Conservation (phyloP, 1,284 basidiomycete species). For the Blastosporella zonata region DNA sequence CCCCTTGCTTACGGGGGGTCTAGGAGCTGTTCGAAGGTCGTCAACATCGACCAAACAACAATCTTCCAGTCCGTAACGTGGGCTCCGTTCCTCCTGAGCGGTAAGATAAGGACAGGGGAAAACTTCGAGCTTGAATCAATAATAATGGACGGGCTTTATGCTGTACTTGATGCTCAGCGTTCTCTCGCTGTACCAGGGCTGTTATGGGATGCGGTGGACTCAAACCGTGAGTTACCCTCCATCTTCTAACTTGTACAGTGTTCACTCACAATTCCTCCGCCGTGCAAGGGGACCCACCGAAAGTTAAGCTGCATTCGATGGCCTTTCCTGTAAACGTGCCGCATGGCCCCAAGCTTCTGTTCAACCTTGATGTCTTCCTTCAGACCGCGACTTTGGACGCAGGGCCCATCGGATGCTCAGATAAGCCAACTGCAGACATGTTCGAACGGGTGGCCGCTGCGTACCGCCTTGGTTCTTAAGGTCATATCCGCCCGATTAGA, state of each 20-base stretch:
- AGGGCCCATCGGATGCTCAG: conserved; percentile 15
- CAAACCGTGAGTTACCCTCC: conserved; percentile 18
- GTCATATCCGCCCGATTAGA: neutral
- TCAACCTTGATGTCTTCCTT: no score
- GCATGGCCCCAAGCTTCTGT: no score
- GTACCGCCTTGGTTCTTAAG: conserved; percentile 19
- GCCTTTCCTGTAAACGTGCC: conserved; percentile 21
- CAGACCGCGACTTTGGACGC: conserved; percentile 21
- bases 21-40: conserved; percentile 21
- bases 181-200: conserved; percentile 24
- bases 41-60: conserved; percentile 24
- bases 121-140: neutral
- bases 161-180: conserved; percentile 23
- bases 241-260: neutral
- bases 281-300: conserved; percentile 24
- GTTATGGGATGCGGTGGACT: conserved; percentile 25
- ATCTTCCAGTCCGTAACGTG: conserved; percentile 26
- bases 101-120: conserved; percentile 2
- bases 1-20: neutral
- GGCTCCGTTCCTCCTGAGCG: conserved; percentile 24
- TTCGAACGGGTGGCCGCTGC: no score
- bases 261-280: neutral
- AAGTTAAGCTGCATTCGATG: conserved; percentile 23
- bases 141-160: conserved; percentile 21
- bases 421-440: conserved; percentile 21